phyloP scores from a whole-genome alignment of 805 yeast species.

The Starmerella geochares region DNA sequence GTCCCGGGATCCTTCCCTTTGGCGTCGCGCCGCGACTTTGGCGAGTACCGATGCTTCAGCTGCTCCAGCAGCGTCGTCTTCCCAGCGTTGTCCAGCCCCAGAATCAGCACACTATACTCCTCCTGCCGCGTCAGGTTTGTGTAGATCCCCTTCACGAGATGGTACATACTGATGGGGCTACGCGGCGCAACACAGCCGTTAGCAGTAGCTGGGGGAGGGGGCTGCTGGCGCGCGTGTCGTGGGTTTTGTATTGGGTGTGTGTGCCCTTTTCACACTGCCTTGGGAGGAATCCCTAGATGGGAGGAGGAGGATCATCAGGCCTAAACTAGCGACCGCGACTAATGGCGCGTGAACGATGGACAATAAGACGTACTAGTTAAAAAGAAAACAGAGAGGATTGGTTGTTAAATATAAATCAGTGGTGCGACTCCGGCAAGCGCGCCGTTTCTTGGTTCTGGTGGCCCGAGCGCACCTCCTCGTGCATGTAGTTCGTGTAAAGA shows the following conservation, averaged over 20 bases:
- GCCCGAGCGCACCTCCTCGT: slow-evolving; percentile 23
- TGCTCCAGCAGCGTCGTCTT: slow-evolving; percentile 74
- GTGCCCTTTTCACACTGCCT: not conserved
- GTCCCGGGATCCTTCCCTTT: slow-evolving; percentile 28
- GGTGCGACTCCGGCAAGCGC: slow-evolving; percentile 23
- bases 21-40: slow-evolving; percentile 30
- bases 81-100: slow-evolving; percentile 94
- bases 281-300: not conserved
- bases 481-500: slow-evolving; percentile 21
- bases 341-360: too few species aligned
- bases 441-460: slow-evolving; percentile 25
- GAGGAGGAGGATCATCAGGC: too few species aligned
- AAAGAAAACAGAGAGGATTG: too few species aligned
- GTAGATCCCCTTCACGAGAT: slow-evolving; percentile 52
- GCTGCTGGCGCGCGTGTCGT: not conserved
- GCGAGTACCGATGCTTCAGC: slow-evolving; percentile 45
- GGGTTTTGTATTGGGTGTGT: not conserved
- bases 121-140: slow-evolving; percentile 49
- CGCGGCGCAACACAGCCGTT: too few species aligned
- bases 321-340: too few species aligned
- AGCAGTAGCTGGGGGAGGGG: too few species aligned
- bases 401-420: not conserved
- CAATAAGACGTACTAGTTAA: too few species aligned
- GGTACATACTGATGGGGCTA: too few species aligned
- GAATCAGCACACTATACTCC: slow-evolving; percentile 65